Percentiles rank a stretch among this genome's conserved stretches.
Conservation (phyloP, 2,329 filamentous ascomycete genomes). For the Trichoderma sp. region DNA sequence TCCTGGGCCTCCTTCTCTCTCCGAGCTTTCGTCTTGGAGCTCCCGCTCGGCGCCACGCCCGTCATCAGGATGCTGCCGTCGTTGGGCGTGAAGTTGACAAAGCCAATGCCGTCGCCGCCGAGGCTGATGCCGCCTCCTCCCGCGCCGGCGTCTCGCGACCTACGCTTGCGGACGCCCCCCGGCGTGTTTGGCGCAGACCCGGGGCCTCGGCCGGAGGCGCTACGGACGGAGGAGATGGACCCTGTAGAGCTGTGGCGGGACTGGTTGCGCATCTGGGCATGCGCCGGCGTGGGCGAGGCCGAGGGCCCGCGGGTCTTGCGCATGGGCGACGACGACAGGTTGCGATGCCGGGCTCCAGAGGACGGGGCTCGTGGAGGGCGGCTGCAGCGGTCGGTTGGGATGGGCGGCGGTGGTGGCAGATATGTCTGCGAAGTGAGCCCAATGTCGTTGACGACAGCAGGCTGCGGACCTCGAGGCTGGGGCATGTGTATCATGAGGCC, state of each 20-base stretch:
- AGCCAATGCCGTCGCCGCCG: slow-evolving; percentile 49
- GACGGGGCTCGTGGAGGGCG: slow-evolving; percentile 54
- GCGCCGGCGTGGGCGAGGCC: slow-evolving; percentile 40
- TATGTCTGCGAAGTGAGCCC: slow-evolving; percentile 36
- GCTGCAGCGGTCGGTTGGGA: slow-evolving; percentile 39
- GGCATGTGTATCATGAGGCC: slow-evolving; percentile 57
- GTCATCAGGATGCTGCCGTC: slow-evolving; percentile 79
- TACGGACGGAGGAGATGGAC: slow-evolving; percentile 37
- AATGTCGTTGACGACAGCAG: slow-evolving; percentile 39
- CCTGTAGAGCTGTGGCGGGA: slow-evolving; percentile 42
- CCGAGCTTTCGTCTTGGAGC: slow-evolving; percentile 89
- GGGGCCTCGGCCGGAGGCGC: slow-evolving; percentile 35
- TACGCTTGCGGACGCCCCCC: slow-evolving; percentile 40
- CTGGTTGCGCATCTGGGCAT: slow-evolving; percentile 26
- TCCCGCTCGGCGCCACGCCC: slow-evolving; percentile 88
- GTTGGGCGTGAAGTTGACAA: slow-evolving; percentile 86
- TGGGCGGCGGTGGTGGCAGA: slow-evolving; percentile 35
- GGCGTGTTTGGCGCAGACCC: slow-evolving; percentile 40
- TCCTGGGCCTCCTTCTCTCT: slow-evolving; percentile 85
- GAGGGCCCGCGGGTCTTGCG: slow-evolving; percentile 45
- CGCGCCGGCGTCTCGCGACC: slow-evolving; percentile 38
- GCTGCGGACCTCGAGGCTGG: slow-evolving; percentile 39
- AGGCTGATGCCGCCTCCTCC: slow-evolving; percentile 27
- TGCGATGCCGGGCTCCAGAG: slow-evolving; percentile 48
- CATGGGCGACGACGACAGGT: slow-evolving; percentile 38